Evolutionary conservation across 371 early-diverging fungal species (phyloP).

Genomic region (Lichtheimia ramosa): DNA sequence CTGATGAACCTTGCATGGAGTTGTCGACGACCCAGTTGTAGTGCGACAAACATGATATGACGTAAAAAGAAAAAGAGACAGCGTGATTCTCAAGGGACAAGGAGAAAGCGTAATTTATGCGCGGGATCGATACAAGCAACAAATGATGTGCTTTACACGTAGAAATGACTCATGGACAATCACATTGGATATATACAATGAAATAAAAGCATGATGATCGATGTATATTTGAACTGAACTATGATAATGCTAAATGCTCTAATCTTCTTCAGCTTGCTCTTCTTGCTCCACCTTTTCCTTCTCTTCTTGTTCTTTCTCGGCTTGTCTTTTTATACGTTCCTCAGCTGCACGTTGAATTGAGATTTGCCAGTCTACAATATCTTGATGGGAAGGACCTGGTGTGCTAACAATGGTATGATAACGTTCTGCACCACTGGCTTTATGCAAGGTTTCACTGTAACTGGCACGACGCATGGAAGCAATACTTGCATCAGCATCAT

Average conservation of each 20-base stretch:
- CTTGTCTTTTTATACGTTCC: constrained; percentile 5
- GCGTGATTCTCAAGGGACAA: neutral
- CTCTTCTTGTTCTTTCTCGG: constrained; percentile 2
- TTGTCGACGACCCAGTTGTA: no score
- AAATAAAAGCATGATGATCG: no score
- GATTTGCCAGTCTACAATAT: constrained; percentile 16
- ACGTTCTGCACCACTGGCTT: constrained; percentile 16
- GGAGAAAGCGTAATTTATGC: neutral
- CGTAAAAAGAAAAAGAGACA: no score
- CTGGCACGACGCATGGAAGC: constrained; percentile 15
- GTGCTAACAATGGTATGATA: constrained; percentile 35
- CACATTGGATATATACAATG: no score
- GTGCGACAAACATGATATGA: no score
- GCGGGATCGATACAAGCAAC: neutral
- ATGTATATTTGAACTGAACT: no score
- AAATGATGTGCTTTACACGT: no score
- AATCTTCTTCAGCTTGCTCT: constrained; percentile 5
- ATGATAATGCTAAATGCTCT: neutral
- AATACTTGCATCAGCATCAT: constrained; percentile 20
- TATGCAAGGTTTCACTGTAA: constrained; percentile 14
- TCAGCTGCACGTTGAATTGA: constrained; percentile 4
- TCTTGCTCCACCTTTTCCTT: neutral
- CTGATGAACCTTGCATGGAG: neutral
- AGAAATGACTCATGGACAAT: no score
- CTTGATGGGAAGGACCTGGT: constrained; percentile 14